Evolutionary conservation across 495 filamentous ascomycete species (phyloP).

Genomic region (Parachaetomium inaequale): DNA sequence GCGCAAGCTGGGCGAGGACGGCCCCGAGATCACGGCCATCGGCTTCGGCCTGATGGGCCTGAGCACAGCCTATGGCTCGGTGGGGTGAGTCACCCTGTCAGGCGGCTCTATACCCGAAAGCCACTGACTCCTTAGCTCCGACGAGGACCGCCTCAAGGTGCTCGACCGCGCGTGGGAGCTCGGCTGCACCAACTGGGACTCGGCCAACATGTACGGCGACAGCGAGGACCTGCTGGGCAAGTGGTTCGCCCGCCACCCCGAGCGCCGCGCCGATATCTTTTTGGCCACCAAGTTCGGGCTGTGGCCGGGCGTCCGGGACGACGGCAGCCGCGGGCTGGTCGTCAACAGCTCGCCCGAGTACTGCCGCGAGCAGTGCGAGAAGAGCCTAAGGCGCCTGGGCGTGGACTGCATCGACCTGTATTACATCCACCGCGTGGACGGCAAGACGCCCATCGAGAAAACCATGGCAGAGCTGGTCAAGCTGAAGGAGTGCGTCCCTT

Average conservation of each 20-base stretch:
- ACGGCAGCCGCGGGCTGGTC: slow-evolving; percentile 7
- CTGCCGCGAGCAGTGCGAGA: slow-evolving; percentile 46
- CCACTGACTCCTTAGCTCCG: slow-evolving; percentile 21
- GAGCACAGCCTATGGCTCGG: slow-evolving; percentile 45
- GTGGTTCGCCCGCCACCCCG: slow-evolving; percentile 51
- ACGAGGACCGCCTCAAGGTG: slow-evolving; percentile 47
- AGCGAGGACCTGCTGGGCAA: slow-evolving; percentile 51
- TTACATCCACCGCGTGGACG: slow-evolving; percentile 55
- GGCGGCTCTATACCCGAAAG: not conserved
- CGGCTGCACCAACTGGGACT: slow-evolving; percentile 52
- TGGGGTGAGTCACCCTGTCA: slow-evolving; percentile 23
- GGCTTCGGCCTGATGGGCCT: slow-evolving; percentile 57
- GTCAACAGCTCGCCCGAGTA: slow-evolving; percentile 54
- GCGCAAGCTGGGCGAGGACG: slow-evolving; percentile 49
- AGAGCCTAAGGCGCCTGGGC: slow-evolving; percentile 50
- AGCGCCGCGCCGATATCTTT: slow-evolving; percentile 51
- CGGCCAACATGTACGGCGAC: slow-evolving; percentile 47
- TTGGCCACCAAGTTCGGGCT: slow-evolving; percentile 55
- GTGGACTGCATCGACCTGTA: slow-evolving; percentile 57
- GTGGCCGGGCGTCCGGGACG: not conserved
- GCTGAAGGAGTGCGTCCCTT: slow-evolving; percentile 30
- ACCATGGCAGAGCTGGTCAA: slow-evolving; percentile 52
- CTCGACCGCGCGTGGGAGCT: slow-evolving; percentile 48
- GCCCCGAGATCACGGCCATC: slow-evolving; percentile 51
- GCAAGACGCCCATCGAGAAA: slow-evolving; percentile 60